Evolutionary conservation across 148 eudicot species (phyloP).

Genomic region (Simmondsia chinensis): DNA sequence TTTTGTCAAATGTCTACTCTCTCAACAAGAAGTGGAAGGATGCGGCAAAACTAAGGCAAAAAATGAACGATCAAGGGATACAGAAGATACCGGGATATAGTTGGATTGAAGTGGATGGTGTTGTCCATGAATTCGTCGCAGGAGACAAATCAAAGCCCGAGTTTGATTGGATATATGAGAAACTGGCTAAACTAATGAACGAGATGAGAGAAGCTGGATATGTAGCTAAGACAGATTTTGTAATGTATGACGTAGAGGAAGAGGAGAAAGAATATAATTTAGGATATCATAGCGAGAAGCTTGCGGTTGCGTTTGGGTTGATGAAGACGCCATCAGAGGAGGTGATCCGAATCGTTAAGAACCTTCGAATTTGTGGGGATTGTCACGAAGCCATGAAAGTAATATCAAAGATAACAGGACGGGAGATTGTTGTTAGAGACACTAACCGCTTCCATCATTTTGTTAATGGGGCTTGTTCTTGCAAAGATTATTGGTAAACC

Average conservation of each 20-base stretch:
- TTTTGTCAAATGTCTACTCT: slow-evolving; percentile 45
- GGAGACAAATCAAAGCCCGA: slow-evolving; percentile 47
- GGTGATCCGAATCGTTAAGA: slow-evolving; percentile 46
- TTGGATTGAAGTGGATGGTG: slow-evolving; percentile 54
- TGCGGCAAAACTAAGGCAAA: slow-evolving; percentile 32
- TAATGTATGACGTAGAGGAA: slow-evolving; percentile 48
- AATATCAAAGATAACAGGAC: slow-evolving; percentile 36
- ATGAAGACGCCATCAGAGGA: slow-evolving; percentile 25
- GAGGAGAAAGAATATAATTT: slow-evolving; percentile 50
- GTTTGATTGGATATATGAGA: slow-evolving; percentile 30
- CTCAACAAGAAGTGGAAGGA: slow-evolving; percentile 43
- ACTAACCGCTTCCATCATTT: slow-evolving; percentile 44
- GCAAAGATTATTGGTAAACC: slow-evolving; percentile 49
- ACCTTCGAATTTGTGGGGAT: slow-evolving; percentile 56
- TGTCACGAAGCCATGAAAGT: slow-evolving; percentile 46
- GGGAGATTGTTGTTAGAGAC: slow-evolving; percentile 48
- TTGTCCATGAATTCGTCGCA: slow-evolving; percentile 49
- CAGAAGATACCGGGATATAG: slow-evolving; percentile 45
- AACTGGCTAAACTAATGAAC: slow-evolving; percentile 30
- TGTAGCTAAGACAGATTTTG: slow-evolving; percentile 42
- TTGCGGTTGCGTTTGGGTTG: slow-evolving; percentile 55
- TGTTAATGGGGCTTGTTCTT: slow-evolving; percentile 43
- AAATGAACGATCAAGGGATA: slow-evolving; percentile 33
- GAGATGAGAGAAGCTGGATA: slow-evolving; percentile 38
- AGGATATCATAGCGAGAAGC: slow-evolving; percentile 55